Evolutionary conservation across 2,329 filamentous ascomycete genomes (phyloP).

Genomic region (Ceratocystis eucalypticola): DNA sequence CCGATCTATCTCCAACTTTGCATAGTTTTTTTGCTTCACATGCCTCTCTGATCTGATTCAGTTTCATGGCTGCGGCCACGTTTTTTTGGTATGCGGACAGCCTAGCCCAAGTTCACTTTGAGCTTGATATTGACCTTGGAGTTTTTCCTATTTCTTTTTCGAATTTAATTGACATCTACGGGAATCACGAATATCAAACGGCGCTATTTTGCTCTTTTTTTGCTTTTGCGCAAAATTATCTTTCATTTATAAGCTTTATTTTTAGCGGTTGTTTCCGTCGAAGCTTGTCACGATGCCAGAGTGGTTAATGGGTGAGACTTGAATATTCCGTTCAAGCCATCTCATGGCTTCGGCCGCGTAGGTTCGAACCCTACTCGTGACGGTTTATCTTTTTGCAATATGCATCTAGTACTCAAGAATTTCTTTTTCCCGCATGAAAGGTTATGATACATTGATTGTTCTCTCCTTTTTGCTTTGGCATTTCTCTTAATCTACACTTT

Average conservation of each 20-base stretch:
- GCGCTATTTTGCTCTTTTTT: no score
- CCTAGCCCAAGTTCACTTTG: background rate
- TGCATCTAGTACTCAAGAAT: fast-evolving
- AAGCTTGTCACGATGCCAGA: constrained; percentile 18
- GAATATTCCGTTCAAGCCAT: constrained; percentile 19
- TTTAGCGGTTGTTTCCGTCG: no score
- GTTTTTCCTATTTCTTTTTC: no score
- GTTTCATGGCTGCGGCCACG: background rate
- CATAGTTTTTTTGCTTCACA: background rate
- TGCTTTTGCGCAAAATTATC: no score
- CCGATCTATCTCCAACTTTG: fast-evolving
- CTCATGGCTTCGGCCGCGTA: constrained; percentile 20
- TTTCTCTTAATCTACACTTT: no score
- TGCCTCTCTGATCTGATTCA: background rate
- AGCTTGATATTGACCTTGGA: background rate
- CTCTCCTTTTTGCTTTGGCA: no score
- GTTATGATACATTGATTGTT: no score
- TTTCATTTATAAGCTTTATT: no score
- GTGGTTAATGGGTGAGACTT: constrained; percentile 20
- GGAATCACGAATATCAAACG: no score
- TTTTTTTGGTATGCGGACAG: background rate
- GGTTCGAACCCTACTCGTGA: constrained; percentile 20
- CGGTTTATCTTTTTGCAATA: background rate
- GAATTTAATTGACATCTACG: no score
- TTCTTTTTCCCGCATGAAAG: no score